A percentile compares a stretch with the other conserved stretches of the same genome.
These are phyloP conservation scores for Geoglossum glabrum DNA, from an alignment of 495 filamentous ascomycete genomes.

Conservation along the genomic window DNA sequence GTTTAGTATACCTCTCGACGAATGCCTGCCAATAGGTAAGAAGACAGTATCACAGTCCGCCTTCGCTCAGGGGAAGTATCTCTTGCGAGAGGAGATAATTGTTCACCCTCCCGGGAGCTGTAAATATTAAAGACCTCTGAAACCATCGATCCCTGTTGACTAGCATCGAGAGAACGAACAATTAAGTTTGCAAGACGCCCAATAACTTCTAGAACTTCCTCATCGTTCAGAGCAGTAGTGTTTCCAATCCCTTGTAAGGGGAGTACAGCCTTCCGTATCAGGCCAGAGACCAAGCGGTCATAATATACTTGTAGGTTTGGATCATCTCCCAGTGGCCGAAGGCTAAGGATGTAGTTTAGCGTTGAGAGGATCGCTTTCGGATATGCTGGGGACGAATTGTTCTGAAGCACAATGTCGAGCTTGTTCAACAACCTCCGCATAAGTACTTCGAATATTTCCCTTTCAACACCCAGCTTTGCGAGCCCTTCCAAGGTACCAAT, in stretches of 20 bases:
- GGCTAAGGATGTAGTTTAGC: slow-evolving; percentile 41
- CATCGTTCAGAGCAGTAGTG: slow-evolving; percentile 29
- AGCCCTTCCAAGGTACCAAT: slow-evolving; percentile 42
- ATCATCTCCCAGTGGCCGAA: slow-evolving; percentile 28
- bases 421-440: slow-evolving; percentile 47
- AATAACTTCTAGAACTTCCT: slow-evolving; percentile 36
- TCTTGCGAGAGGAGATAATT: slow-evolving; percentile 12
- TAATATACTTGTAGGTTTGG: slow-evolving; percentile 36
- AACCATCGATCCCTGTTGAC: slow-evolving; percentile 34
- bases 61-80: slow-evolving; percentile 19
- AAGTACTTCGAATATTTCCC: slow-evolving; percentile 47
- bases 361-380: slow-evolving; percentile 40
- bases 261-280: slow-evolving; percentile 26
- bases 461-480: slow-evolving; percentile 45
- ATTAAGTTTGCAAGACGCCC: slow-evolving; percentile 45
- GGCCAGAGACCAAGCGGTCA: slow-evolving; percentile 34
- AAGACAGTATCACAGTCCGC: slow-evolving; percentile 37
- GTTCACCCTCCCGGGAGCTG: background rate
- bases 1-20: slow-evolving; percentile 20
- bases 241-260: slow-evolving; percentile 21
- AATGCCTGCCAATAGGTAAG: slow-evolving; percentile 39
- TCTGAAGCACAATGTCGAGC: slow-evolving; percentile 35
- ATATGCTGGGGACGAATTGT: slow-evolving; percentile 32
- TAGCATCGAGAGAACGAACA: slow-evolving; percentile 28
- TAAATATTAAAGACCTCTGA: slow-evolving; percentile 36